Evolutionary conservation across 2,329 filamentous ascomycete species (phyloP).

Genomic region (Cadophora luteo-olivacea): DNA sequence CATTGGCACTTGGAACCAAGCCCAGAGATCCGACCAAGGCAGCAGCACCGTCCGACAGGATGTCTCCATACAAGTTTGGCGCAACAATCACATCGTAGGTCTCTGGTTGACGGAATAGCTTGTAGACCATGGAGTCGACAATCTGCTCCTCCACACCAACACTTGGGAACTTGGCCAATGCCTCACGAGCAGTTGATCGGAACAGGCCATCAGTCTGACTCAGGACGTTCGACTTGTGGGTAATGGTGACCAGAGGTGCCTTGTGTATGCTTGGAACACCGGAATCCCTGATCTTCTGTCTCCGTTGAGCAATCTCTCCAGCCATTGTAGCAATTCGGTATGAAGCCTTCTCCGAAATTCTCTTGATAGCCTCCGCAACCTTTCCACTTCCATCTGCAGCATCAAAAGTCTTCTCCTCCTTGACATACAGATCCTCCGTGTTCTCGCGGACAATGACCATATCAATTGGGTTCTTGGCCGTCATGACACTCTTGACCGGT

Average conservation of each 20-base stretch:
- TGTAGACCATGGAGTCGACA: slow-evolving; percentile 99
- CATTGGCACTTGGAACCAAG: slow-evolving; percentile 93
- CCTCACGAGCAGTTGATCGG: slow-evolving; percentile 77
- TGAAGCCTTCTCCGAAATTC: slow-evolving; percentile 86
- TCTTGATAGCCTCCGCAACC: slow-evolving; percentile 97
- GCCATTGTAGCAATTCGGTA: slow-evolving; percentile 91
- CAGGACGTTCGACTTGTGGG: slow-evolving; percentile 97
- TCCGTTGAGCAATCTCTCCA: slow-evolving; percentile 88
- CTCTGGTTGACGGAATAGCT: slow-evolving; percentile 94
- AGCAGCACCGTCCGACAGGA: slow-evolving; percentile 92
- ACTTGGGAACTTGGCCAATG: slow-evolving; percentile 71
- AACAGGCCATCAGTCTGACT: slow-evolving; percentile 97
- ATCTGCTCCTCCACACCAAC: slow-evolving; percentile 93
- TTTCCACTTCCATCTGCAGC: slow-evolving; percentile 72
- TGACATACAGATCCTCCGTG: slow-evolving; percentile 92
- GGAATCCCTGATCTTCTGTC: slow-evolving; percentile 77
- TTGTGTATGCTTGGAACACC: slow-evolving; percentile 66
- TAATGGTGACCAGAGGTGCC: slow-evolving; percentile 85
- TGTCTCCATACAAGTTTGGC: slow-evolving; percentile 96
- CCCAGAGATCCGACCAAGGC: slow-evolving; percentile 91
- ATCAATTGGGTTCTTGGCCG: slow-evolving; percentile 70
- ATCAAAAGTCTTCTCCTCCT: slow-evolving; percentile 87
- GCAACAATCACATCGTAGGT: slow-evolving; percentile 98
- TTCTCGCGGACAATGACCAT: slow-evolving; percentile 99
- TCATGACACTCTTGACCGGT: slow-evolving; percentile 84